These are phyloP conservation scores for Acephala macrosclerotiorum DNA, from an alignment of 2,329 filamentous ascomycete species.

Conservation along the genomic window DNA sequence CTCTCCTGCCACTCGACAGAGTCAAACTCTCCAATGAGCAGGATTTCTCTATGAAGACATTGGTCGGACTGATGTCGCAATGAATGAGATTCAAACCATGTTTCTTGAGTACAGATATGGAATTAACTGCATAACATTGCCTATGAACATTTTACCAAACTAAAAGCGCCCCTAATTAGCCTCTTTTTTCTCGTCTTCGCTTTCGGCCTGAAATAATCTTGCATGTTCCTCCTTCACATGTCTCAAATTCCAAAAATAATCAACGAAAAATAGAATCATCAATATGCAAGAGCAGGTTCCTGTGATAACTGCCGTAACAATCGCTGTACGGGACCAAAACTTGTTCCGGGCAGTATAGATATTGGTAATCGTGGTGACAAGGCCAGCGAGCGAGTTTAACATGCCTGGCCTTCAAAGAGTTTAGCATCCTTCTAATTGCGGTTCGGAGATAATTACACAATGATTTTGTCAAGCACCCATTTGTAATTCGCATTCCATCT, in stretches of 20 bases:
- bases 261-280: slow-evolving; percentile 25
- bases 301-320: slow-evolving; percentile 27
- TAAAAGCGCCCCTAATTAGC: slow-evolving; percentile 8
- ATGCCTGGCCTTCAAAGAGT: slow-evolving; percentile 23
- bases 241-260: slow-evolving; percentile 26
- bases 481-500: slow-evolving; percentile 26
- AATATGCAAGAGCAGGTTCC: slow-evolving; percentile 24
- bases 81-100: too few species aligned
- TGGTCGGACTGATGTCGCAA: too few species aligned
- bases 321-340: slow-evolving; percentile 27
- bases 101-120: background rate
- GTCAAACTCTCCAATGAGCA: too few species aligned
- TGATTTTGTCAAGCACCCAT: slow-evolving; percentile 25
- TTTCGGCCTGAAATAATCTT: slow-evolving; percentile 12
- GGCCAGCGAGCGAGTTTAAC: slow-evolving; percentile 26
- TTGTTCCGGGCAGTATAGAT: slow-evolving; percentile 28
- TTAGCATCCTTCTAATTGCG: slow-evolving; percentile 16
- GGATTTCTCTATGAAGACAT: too few species aligned
- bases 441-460: slow-evolving; percentile 20
- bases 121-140: slow-evolving; percentile 1
- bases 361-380: slow-evolving; percentile 30
- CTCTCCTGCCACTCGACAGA: too few species aligned
- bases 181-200: slow-evolving; percentile 5
- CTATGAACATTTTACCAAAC: slow-evolving; percentile 1
- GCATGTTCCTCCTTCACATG: slow-evolving; percentile 24